Evolutionary conservation across 2,329 filamentous ascomycete species (phyloP).

Genomic region (Alternaria triticimaculans): DNA sequence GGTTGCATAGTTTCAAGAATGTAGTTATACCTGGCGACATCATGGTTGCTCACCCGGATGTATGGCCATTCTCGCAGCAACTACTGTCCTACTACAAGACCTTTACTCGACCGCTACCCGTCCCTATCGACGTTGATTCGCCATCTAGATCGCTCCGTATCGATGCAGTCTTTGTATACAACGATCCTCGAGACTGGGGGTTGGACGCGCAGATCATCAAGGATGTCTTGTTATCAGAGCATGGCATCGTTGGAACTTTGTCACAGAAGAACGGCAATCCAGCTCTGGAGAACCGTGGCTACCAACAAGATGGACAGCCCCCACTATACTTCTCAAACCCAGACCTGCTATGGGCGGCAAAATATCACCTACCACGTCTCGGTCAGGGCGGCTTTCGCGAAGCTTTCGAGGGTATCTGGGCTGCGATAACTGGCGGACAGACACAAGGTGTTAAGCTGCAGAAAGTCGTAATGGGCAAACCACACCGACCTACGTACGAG

Average conservation of each 20-base stretch:
- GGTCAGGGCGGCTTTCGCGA: conserved; percentile 91
- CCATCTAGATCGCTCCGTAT: conserved; percentile 70
- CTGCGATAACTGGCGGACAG: conserved; percentile 68
- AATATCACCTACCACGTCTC: conserved; percentile 82
- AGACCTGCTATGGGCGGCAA: conserved; percentile 87
- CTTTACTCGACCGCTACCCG: conserved; percentile 65
- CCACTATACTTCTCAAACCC: conserved; percentile 86
- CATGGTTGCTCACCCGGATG: conserved; percentile 71
- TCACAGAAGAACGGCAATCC: conserved; percentile 72
- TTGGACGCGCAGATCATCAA: conserved; percentile 84
- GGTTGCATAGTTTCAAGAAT: conserved; percentile 57
- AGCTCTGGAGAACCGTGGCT: conserved; percentile 74
- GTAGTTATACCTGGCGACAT: conserved; percentile 90
- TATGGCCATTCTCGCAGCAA: conserved; percentile 83
- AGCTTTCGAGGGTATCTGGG: conserved; percentile 81
- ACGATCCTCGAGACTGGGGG: conserved; percentile 95
- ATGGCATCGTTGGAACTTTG: conserved; percentile 82
- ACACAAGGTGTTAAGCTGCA: conserved; percentile 62
- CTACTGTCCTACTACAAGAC: conserved; percentile 67
- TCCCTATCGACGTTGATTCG: conserved; percentile 55
- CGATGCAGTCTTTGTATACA: conserved; percentile 91
- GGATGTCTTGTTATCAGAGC: conserved; percentile 79
- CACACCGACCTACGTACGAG: conserved; percentile 75
- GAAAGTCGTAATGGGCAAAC: conserved; percentile 82
- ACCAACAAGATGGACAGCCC: conserved; percentile 82